phyloP scores from a whole-genome alignment of 345 rosid genomes.

The Aurinia saxatilis region DNA sequence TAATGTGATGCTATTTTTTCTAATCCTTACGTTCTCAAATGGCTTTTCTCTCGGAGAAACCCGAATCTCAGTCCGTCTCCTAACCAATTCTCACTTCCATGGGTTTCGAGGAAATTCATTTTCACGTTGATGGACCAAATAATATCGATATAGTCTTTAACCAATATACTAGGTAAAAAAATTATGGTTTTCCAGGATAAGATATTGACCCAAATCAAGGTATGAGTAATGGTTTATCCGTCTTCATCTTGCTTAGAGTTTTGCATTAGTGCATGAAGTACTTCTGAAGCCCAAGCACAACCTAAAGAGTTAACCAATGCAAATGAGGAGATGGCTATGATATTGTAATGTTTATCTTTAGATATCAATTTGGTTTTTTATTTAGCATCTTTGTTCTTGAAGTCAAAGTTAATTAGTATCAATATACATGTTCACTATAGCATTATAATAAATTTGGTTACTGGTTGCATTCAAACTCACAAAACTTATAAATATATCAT shows the following conservation, averaged over 20 bases:
- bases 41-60: too few relatives aligned
- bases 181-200: neutral
- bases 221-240: neutral
- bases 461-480: neutral
- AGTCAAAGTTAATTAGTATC: too few relatives aligned
- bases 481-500: too few relatives aligned
- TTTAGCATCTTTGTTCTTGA: neutral
- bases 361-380: neutral
- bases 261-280: neutral
- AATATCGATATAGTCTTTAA: neutral
- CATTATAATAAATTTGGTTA: neutral
- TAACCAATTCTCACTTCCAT: neutral
- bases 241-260: neutral
- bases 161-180: neutral
- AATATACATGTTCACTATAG: too few relatives aligned
- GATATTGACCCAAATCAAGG: neutral
- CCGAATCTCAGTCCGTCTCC: neutral
- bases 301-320: neutral
- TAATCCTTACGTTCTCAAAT: too few relatives aligned
- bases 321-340: neutral
- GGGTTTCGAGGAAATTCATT: neutral
- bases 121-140: neutral
- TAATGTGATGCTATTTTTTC: too few relatives aligned
- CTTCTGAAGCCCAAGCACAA: neutral
- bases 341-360: neutral